Conservation (phyloP, 495 filamentous ascomycete species). For the Articulospora tetracladia region DNA sequence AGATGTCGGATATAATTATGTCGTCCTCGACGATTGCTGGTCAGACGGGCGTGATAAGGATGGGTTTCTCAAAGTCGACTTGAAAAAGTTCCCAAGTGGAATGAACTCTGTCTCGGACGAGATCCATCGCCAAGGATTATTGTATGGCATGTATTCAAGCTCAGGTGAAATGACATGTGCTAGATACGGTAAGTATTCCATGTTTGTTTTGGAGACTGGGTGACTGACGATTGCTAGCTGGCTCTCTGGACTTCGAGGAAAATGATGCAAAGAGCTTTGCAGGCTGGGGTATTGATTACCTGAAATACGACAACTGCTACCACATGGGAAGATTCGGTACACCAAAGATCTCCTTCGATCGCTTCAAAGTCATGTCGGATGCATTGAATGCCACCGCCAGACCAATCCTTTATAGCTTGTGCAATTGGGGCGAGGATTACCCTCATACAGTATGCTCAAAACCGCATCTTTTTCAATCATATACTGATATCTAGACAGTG, state of each 20-base stretch:
- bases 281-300: conserved; percentile 39
- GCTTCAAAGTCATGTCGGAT: conserved; percentile 28
- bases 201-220: background rate
- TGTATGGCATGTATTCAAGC: conserved; percentile 31
- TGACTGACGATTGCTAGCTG: conserved; percentile 15
- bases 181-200: conserved; percentile 16
- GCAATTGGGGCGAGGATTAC: conserved; percentile 39
- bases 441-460: conserved; percentile 17
- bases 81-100: conserved; percentile 24
- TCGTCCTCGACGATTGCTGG: conserved; percentile 56
- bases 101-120: conserved; percentile 28
- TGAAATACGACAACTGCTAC: conserved; percentile 53
- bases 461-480: too few relatives aligned
- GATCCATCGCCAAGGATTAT: conserved; percentile 29
- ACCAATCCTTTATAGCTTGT: conserved; percentile 22
- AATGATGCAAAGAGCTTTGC: conserved; percentile 42
- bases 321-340: conserved; percentile 42
- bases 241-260: conserved; percentile 36
- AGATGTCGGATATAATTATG: conserved; percentile 53
- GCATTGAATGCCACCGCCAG: conserved; percentile 24
- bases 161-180: conserved; percentile 33
- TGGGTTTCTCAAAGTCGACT: conserved; percentile 20
- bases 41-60: conserved; percentile 34
- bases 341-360: conserved; percentile 36
- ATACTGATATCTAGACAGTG: conserved; percentile 21